phyloP scores from a whole-genome alignment of 768 basidiomycete genomes.

The Phlebiopsis gigantea region DNA sequence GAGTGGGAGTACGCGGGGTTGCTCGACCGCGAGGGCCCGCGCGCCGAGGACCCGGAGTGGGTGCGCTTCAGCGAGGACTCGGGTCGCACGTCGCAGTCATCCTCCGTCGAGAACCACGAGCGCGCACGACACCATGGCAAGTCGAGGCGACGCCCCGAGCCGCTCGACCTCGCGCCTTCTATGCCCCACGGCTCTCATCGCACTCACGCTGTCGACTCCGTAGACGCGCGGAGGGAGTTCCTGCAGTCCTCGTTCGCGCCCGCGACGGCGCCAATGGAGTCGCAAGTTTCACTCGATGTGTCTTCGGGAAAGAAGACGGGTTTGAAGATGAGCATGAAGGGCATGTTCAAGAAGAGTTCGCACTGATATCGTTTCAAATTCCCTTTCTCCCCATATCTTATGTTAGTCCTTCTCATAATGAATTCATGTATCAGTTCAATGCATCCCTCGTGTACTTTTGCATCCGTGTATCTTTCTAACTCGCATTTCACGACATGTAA shows the following conservation, averaged over 20 bases:
- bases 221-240: constrained; percentile 11
- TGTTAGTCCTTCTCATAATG: neutral
- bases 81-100: constrained; percentile 1
- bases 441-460: too few relatives aligned
- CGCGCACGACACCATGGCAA: constrained; percentile 1
- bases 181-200: neutral
- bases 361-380: neutral
- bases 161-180: constrained; percentile 2
- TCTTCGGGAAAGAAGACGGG: neutral
- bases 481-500: too few relatives aligned
- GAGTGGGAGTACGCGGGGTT: constrained; percentile 10
- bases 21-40: neutral
- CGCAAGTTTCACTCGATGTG: neutral
- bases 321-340: neutral
- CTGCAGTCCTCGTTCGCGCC: constrained; percentile 12
- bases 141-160: constrained; percentile 9
- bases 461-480: neutral
- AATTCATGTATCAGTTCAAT: neutral
- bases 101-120: neutral
- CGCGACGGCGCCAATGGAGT: neutral
- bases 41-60: neutral
- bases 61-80: constrained; percentile 5
- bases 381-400: neutral
- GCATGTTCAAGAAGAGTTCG: constrained; percentile 2
- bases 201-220: constrained; percentile 2